Evolutionary conservation across 2,329 filamentous ascomycete species (phyloP).

Genomic region (Penicillium concentricum): DNA sequence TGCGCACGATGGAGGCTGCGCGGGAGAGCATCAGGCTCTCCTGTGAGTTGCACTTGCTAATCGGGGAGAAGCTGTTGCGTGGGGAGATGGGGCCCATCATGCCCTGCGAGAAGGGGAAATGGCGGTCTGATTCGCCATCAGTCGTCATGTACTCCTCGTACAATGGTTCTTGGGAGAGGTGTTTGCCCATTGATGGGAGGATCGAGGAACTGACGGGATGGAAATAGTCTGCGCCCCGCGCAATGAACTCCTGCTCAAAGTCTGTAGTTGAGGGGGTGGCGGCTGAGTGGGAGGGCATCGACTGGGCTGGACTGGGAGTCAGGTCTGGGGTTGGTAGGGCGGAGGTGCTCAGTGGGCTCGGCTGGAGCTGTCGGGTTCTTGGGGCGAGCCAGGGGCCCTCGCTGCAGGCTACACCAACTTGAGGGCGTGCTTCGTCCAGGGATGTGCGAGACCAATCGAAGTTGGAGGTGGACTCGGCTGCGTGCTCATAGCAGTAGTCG

Average conservation of each 20-base stretch:
- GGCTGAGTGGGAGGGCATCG: slow-evolving; percentile 27
- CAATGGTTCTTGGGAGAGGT: slow-evolving; percentile 33
- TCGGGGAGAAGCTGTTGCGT: slow-evolving; percentile 51
- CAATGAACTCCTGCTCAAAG: slow-evolving; percentile 28
- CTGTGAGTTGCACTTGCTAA: slow-evolving; percentile 58
- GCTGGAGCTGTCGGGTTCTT: slow-evolving; percentile 16
- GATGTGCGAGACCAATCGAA: slow-evolving; percentile 55
- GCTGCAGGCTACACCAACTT: slow-evolving; percentile 16
- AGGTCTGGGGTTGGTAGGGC: slow-evolving; percentile 33
- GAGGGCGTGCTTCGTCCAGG: slow-evolving; percentile 30
- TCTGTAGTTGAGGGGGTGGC: slow-evolving; percentile 30
- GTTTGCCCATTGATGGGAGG: slow-evolving; percentile 33
- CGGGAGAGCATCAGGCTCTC: slow-evolving; percentile 56
- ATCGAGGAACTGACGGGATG: slow-evolving; percentile 30
- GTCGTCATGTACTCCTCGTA: slow-evolving; percentile 45
- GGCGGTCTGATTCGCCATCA: slow-evolving; percentile 48
- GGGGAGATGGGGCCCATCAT: slow-evolving; percentile 40
- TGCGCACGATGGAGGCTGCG: slow-evolving; percentile 47
- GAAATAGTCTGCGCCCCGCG: slow-evolving; percentile 26
- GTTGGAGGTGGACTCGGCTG: slow-evolving; percentile 60
- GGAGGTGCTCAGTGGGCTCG: slow-evolving; percentile 27
- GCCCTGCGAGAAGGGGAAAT: slow-evolving; percentile 45
- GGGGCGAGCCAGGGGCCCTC: slow-evolving; percentile 13
- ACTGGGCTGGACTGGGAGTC: slow-evolving; percentile 34
- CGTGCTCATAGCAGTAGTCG: slow-evolving; percentile 62